Conservation (phyloP, 225 moss, liverwort and hornwort genomes). For the Physcomitrium patens region DNA sequence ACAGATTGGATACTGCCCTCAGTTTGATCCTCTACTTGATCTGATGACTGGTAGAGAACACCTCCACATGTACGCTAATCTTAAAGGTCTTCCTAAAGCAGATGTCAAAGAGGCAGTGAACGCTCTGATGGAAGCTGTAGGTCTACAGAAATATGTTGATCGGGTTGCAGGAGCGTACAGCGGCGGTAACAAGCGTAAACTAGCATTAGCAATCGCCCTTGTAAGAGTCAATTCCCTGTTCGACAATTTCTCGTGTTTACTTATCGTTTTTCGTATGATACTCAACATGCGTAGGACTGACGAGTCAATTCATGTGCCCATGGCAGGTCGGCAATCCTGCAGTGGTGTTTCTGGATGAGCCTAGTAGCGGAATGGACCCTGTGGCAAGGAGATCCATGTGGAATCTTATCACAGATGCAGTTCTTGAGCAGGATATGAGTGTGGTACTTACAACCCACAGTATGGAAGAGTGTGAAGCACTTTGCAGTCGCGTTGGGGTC, state of each 20-base stretch:
- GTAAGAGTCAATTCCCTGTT: slow-evolving; percentile 35
- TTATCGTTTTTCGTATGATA: too few species aligned
- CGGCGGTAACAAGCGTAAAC: slow-evolving; percentile 95
- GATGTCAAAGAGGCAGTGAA: slow-evolving; percentile 62
- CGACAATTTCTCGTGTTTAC: too few species aligned
- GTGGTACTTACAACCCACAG: slow-evolving; percentile 96
- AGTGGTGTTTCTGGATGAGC: slow-evolving; percentile 94
- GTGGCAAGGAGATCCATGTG: slow-evolving; percentile 94
- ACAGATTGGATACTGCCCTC: slow-evolving; percentile 94
- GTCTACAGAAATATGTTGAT: slow-evolving; percentile 80
- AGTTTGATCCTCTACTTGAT: slow-evolving; percentile 91
- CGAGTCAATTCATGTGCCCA: background rate
- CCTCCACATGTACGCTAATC: slow-evolving; percentile 86
- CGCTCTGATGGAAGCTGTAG: slow-evolving; percentile 70
- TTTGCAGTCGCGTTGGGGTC: slow-evolving; percentile 88
- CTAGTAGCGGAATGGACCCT: slow-evolving; percentile 98
- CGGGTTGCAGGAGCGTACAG: slow-evolving; percentile 84
- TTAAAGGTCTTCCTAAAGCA: slow-evolving; percentile 73
- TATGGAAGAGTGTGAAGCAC: slow-evolving; percentile 99
- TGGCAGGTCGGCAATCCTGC: slow-evolving; percentile 91
- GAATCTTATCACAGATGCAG: slow-evolving; percentile 85
- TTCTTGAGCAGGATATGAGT: slow-evolving; percentile 70
- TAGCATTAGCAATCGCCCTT: slow-evolving; percentile 91
- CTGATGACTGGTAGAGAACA: slow-evolving; percentile 94
- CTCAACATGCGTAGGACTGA: background rate